Evolutionary conservation across 352 stramenopile species (phyloP).

Genomic region (Globisporangium perplexum): DNA sequence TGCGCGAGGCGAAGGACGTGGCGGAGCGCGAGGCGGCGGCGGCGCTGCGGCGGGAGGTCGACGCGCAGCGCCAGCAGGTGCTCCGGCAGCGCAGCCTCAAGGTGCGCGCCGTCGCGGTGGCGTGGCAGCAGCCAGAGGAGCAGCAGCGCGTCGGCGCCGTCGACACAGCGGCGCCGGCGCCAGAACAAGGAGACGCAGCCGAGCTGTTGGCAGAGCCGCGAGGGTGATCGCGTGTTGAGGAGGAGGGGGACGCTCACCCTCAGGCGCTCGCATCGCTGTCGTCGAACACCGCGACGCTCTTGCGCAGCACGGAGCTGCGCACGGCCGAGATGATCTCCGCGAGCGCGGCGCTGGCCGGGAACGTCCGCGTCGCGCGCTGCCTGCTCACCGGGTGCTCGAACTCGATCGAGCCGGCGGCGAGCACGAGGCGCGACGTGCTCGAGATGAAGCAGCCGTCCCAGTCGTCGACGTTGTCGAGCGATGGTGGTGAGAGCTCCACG

Average conservation of each 20-base stretch:
- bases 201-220: background rate
- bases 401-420: conserved; percentile 44
- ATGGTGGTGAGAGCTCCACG: conserved; percentile 44
- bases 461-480: conserved; percentile 39
- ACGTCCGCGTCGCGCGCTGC: conserved; percentile 19
- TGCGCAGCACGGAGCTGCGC: conserved; percentile 35
- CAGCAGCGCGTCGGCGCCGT: background rate
- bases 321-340: conserved; percentile 39
- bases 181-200: background rate
- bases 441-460: conserved; percentile 84
- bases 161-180: background rate
- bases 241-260: background rate
- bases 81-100: conserved; percentile 23
- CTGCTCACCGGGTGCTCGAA: conserved; percentile 37
- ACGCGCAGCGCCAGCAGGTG: conserved; percentile 23
- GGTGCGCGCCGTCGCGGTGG: conserved; percentile 15
- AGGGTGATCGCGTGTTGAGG: background rate
- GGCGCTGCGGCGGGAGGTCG: conserved; percentile 13
- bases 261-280: conserved; percentile 7
- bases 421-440: conserved; percentile 75
- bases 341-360: conserved; percentile 33
- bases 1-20: conserved; percentile 18
- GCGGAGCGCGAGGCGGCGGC: conserved; percentile 10
- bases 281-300: conserved; percentile 61
- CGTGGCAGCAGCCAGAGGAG: conserved; percentile 19